These are phyloP conservation scores for Hypoxylon sp. DNA, from an alignment of 2,329 filamentous ascomycete genomes.

Conservation along the genomic window DNA sequence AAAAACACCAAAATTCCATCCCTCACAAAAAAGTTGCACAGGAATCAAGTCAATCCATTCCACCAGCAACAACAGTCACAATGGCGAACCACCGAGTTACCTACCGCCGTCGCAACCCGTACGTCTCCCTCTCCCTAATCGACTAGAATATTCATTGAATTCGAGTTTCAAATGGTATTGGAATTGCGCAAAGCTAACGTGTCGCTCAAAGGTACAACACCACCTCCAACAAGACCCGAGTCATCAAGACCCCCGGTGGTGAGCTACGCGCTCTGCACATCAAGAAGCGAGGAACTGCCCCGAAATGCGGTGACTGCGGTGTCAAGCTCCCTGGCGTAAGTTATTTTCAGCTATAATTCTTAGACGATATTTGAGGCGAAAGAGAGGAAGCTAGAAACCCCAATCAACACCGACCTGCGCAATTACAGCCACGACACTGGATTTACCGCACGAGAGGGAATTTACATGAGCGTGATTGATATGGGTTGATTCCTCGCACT, in stretches of 20 bases:
- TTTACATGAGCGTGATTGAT: not conserved
- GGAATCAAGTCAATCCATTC: slow-evolving; percentile 45
- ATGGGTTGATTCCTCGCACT: not conserved
- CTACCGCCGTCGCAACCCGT: slow-evolving; percentile 85
- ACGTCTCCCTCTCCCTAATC: slow-evolving; percentile 63
- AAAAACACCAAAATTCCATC: slow-evolving; percentile 50
- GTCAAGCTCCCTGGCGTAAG: slow-evolving; percentile 97
- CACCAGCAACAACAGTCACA: slow-evolving; percentile 58
- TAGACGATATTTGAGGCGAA: not conserved
- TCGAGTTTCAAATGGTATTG: slow-evolving; percentile 21
- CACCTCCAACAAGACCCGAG: slow-evolving; percentile 94
- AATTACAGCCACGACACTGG: not conserved
- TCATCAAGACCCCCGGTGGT: slow-evolving; percentile 96
- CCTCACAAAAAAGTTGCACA: slow-evolving; percentile 49
- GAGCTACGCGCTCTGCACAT: slow-evolving; percentile 97
- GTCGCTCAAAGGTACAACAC: slow-evolving; percentile 87
- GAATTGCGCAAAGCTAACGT: slow-evolving; percentile 34
- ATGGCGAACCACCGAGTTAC: slow-evolving; percentile 72
- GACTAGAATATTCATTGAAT: slow-evolving; percentile 43
- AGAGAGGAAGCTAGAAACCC: not conserved
- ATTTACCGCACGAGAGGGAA: not conserved
- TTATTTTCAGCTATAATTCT: slow-evolving; percentile 53
- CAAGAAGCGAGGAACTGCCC: slow-evolving; percentile 98
- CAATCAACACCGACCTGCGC: slow-evolving; percentile 5
- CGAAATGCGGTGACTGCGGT: slow-evolving; percentile 99